These are phyloP conservation scores for Arachnopeziza araneosa DNA, from an alignment of 2,329 filamentous ascomycete genomes.

Conservation along the genomic window DNA sequence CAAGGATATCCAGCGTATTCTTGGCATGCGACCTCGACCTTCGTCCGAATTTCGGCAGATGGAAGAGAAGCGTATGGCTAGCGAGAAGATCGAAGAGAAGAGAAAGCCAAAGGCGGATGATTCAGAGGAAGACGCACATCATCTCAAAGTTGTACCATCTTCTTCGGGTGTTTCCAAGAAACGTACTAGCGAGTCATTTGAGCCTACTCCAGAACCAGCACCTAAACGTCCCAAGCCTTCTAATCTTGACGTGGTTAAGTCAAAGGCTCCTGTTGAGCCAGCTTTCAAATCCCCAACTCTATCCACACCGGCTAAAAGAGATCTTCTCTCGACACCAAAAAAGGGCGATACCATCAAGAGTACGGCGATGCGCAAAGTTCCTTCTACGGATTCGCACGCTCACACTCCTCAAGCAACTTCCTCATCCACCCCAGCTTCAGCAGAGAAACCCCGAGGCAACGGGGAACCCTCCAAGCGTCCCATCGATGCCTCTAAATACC, in stretches of 20 bases:
- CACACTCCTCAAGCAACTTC: conserved; percentile 34
- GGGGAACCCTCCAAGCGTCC: background rate
- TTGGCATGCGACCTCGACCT: conserved; percentile 19
- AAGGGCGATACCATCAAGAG: conserved; percentile 35
- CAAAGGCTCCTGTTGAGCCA: conserved; percentile 31
- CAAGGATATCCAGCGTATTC: conserved; percentile 25
- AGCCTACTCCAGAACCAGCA: conserved; percentile 21
- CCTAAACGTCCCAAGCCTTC: conserved; percentile 33
- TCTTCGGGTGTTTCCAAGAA: conserved; percentile 16
- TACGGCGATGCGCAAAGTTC: conserved; percentile 34
- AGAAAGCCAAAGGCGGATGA: conserved; percentile 9
- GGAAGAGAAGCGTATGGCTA: conserved; percentile 12
- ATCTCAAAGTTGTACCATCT: background rate
- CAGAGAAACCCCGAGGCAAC: conserved; percentile 26
- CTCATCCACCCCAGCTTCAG: conserved; percentile 26
- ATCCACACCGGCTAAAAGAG: conserved; percentile 22
- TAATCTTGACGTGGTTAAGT: conserved; percentile 29
- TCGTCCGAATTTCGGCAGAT: conserved; percentile 13
- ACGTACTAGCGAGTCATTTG: conserved; percentile 18
- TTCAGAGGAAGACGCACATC: conserved; percentile 14
- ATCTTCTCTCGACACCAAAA: conserved; percentile 35
- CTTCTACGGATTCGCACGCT: conserved; percentile 35
- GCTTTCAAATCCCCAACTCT: conserved; percentile 31
- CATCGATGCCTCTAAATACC: conserved; percentile 8
- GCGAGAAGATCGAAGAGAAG: background rate